phyloP scores from a whole-genome alignment of 345 rosid species.

The Viola odorata region DNA sequence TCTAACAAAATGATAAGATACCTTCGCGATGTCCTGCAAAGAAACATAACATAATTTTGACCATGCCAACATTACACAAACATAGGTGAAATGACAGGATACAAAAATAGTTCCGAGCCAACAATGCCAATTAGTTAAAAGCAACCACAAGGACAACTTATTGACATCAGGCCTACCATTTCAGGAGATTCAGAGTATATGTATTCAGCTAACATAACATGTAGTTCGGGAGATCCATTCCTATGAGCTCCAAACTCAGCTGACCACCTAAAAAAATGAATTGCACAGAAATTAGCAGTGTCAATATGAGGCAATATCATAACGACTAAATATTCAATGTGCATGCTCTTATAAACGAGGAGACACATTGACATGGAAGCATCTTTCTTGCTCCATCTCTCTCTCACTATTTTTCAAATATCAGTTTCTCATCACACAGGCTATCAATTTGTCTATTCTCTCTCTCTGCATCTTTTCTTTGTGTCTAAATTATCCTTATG shows the following conservation, averaged over 20 bases:
- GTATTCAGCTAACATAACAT: constrained; percentile 83
- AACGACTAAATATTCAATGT: too few species aligned
- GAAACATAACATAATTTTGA: constrained; percentile 1
- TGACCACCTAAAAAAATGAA: constrained; percentile 68
- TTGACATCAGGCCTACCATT: constrained; percentile 48
- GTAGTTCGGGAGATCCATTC: constrained; percentile 68
- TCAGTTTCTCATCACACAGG: too few species aligned
- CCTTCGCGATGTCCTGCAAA: constrained; percentile 82
- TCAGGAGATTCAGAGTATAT: constrained; percentile 86
- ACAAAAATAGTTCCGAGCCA: neutral
- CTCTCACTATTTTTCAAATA: neutral
- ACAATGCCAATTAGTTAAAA: neutral
- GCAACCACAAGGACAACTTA: neutral
- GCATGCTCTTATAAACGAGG: neutral
- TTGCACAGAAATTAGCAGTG: too few species aligned
- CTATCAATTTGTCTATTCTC: too few species aligned
- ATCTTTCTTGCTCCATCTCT: constrained; percentile 3
- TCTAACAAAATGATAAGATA: constrained; percentile 82
- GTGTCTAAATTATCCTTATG: neutral
- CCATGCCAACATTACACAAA: neutral
- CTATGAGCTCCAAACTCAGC: constrained; percentile 66
- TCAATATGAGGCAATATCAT: too few species aligned
- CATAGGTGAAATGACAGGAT: neutral
- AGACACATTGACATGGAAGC: neutral
- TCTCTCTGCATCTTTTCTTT: too few species aligned